A percentile compares a stretch with the other conserved stretches of the same genome.
phyloP scores from a whole-genome alignment of 805 yeast species.

The Saccharomycopsis capsularis region DNA sequence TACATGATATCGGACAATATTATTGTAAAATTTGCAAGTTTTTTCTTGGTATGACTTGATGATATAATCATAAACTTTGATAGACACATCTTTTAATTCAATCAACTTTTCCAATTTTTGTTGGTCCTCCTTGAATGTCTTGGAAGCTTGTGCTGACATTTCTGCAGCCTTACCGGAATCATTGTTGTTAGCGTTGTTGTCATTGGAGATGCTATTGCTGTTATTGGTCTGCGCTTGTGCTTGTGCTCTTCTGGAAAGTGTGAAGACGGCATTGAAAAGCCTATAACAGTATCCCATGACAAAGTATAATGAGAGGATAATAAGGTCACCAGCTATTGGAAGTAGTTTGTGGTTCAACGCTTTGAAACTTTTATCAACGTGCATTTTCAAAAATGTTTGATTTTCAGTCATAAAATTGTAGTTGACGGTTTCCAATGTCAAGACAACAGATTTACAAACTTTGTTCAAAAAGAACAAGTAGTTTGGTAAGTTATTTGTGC shows the following conservation, averaged over 20 bases:
- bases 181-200: background rate
- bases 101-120: background rate
- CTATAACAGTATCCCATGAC: conserved; percentile 3
- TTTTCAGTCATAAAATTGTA: background rate
- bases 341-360: conserved; percentile 4
- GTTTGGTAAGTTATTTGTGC: background rate
- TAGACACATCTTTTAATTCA: background rate
- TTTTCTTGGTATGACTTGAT: background rate
- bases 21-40: conserved; percentile 4
- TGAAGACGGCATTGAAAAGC: background rate
- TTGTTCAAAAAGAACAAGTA: background rate
- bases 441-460: background rate
- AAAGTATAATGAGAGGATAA: background rate
- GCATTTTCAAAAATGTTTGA: conserved; percentile 2
- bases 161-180: background rate
- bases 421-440: background rate
- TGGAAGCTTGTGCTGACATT: too few species aligned
- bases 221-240: background rate
- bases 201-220: background rate
- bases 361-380: conserved; percentile 1
- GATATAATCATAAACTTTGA: conserved; percentile 1
- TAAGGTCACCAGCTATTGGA: background rate
- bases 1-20: background rate
- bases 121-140: too few species aligned
- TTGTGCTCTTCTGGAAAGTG: background rate